Base-by-base conservation (phyloP, 108 stramenopile species). In the Nitzschia sp. region DNA sequence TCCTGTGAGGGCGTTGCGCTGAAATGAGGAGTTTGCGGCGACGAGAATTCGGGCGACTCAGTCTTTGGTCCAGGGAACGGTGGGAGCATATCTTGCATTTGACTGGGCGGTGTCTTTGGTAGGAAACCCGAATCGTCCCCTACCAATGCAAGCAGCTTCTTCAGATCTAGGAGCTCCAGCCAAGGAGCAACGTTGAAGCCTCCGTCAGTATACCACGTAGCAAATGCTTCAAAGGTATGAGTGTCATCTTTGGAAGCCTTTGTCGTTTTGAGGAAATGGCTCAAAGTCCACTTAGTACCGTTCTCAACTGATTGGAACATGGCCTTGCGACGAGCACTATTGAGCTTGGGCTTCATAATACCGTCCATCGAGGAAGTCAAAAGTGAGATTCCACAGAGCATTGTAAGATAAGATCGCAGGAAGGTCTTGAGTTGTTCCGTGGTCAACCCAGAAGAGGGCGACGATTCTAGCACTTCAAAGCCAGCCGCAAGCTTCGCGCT, bases 121-220 rank as follows among this genome's bases (percentile, higher is more conserved):
- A n/a, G 42, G 8, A 53, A 25, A 8, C 38, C 64, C 0, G 46
- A 47, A 24, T 46, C 64, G 19, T 83, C 84, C 29, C 73, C 69
- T 48, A 94, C 76, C 47, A 95, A 65, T 2, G 85, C 77, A 9
- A 92, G 70, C 19, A 95, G 70, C 67, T 96, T 96, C 36, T 81
- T 80, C 56, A 94, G 83, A 74, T 94, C 95, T 48, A 96, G 74
- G 24, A 96, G 86, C 69, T 96, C 95, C 31, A 96, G 72, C 95
- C 95, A 96, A 24, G 95, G 92, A 21, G 93, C 93, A 62, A 93
- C 81, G 46, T 82, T 85, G 74, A 84, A 96, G 17, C 95, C 95
- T 21, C 93, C 93, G 11, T 75, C 71, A 13, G 88, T 93, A 69
- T 96, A 96, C 95, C 95, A 96, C 17, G 75, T 71, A 32, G 95